These are phyloP conservation scores for Leptographium lundbergii DNA, from an alignment of 2,329 filamentous ascomycete species.

Conservation along the genomic window DNA sequence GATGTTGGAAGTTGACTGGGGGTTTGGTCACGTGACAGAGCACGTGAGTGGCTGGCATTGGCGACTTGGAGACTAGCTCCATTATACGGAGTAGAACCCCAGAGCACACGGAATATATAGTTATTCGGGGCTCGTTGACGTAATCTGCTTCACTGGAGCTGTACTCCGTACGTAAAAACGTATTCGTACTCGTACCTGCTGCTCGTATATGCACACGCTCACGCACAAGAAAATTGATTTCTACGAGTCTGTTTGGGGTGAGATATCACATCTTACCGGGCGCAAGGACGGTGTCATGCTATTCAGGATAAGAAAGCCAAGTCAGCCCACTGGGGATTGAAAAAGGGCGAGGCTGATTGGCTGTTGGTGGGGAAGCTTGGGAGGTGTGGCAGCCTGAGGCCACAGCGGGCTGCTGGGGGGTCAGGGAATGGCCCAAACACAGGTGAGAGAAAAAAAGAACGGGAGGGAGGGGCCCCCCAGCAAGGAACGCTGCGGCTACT, in stretches of 20 bases:
- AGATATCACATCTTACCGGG: background rate
- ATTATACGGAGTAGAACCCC: no score
- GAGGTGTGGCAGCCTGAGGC: background rate
- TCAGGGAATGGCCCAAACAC: background rate
- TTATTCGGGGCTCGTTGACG: no score
- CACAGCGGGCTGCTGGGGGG: background rate
- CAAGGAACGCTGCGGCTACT: background rate
- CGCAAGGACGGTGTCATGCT: background rate
- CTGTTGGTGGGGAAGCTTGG: background rate
- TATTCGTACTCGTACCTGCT: no score
- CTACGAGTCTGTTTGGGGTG: background rate
- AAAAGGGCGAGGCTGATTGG: slow-evolving; percentile 5
- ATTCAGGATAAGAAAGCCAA: background rate
- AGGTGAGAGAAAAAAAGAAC: background rate
- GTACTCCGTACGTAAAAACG: no score
- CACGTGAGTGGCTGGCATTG: no score
- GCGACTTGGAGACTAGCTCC: no score
- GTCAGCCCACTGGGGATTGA: slow-evolving; percentile 6
- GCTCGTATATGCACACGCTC: no score
- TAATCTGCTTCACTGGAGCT: no score
- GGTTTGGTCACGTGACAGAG: no score
- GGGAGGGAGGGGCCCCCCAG: background rate
- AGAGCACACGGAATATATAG: no score
- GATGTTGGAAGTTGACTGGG: no score
- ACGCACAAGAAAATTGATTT: no score